phyloP scores from a whole-genome alignment of 2,329 filamentous ascomycete species.

The Mollisia scopiformis region DNA sequence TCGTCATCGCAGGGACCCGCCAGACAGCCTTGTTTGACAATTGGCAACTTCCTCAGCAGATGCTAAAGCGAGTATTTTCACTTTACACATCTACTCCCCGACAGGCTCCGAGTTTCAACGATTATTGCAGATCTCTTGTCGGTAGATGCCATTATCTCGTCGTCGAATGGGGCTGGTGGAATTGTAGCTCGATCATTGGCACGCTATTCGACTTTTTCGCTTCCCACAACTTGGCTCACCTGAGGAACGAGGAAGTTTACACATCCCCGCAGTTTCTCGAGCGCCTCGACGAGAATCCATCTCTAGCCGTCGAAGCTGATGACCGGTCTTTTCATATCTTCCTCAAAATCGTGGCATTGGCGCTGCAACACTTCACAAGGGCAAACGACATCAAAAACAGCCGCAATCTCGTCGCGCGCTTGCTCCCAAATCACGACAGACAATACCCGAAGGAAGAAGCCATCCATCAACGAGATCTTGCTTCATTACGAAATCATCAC shows the following conservation, averaged over 20 bases:
- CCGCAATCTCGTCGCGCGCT: conserved; percentile 61
- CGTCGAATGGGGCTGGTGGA: conserved; percentile 67
- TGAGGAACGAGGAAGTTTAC: conserved; percentile 67
- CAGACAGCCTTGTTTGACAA: conserved; percentile 52
- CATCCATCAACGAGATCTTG: conserved; percentile 62
- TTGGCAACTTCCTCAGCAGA: conserved; percentile 60
- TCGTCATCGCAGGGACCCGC: conserved; percentile 46
- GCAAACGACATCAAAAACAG: conserved; percentile 58
- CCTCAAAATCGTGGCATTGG: conserved; percentile 63
- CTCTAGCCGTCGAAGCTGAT: conserved; percentile 52
- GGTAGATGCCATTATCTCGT: conserved; percentile 66
- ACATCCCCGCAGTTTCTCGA: conserved; percentile 65
- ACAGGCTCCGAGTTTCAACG: conserved; percentile 65
- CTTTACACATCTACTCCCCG: conserved; percentile 58
- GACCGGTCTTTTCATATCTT: conserved; percentile 71
- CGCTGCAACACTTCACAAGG: conserved; percentile 54
- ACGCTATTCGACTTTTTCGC: conserved; percentile 71
- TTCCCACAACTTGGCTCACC: conserved; percentile 60
- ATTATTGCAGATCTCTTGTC: conserved; percentile 63
- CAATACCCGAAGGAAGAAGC: conserved; percentile 65
- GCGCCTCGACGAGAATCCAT: conserved; percentile 48
- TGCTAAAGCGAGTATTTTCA: conserved; percentile 60
- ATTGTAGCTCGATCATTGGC: conserved; percentile 56
- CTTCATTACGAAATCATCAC: conserved; percentile 68
- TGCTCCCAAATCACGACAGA: conserved; percentile 67